Conservation (phyloP, 257 asterid genomes). For the Striga asiatica region DNA sequence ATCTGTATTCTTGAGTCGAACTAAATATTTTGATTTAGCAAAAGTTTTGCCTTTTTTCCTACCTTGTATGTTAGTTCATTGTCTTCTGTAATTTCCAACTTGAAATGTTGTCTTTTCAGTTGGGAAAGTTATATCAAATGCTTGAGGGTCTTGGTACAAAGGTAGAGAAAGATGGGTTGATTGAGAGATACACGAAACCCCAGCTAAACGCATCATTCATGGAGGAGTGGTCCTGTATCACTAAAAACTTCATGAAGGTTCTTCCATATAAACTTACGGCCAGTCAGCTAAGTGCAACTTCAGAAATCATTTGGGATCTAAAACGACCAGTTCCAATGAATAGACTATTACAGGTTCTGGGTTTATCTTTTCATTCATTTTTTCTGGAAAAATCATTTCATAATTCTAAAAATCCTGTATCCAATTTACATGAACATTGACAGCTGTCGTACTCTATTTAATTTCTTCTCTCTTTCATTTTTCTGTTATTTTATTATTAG, state of each 20-base stretch:
- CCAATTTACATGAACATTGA: too few relatives aligned
- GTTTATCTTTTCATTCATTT: conserved; percentile 3
- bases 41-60: too few relatives aligned
- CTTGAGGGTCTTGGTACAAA: conserved; percentile 78
- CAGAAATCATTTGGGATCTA: conserved; percentile 94
- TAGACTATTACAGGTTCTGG: conserved; percentile 73
- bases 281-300: conserved; percentile 70
- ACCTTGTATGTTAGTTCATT: neutral
- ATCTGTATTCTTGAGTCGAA: too few relatives aligned
- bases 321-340: conserved; percentile 92
- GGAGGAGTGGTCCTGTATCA: conserved; percentile 70
- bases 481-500: too few relatives aligned
- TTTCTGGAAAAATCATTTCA: neutral
- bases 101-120: conserved; percentile 26
- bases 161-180: conserved; percentile 64
- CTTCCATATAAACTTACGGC: conserved; percentile 82
- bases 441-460: too few relatives aligned
- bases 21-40: too few relatives aligned
- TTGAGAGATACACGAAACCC: conserved; percentile 59
- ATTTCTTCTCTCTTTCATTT: neutral
- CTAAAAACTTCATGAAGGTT: conserved; percentile 51
- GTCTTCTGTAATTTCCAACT: neutral
- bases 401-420: too few relatives aligned
- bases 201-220: conserved; percentile 33
- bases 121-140: conserved; percentile 87